These are phyloP conservation scores for Colletotrichum ledebouriae DNA, from an alignment of 2,329 filamentous ascomycete genomes.

Conservation along the genomic window DNA sequence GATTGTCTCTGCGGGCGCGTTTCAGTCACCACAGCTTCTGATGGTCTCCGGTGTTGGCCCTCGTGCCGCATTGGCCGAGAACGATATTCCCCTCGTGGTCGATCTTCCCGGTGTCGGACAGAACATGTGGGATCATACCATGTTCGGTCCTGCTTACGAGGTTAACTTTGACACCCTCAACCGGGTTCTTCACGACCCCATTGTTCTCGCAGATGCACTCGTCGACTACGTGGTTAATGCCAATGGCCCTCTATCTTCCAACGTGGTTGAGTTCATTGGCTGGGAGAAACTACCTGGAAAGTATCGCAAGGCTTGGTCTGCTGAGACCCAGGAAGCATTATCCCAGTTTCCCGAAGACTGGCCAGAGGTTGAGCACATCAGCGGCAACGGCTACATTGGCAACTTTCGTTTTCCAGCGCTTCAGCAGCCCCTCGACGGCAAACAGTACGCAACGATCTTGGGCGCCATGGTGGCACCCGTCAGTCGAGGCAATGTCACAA, in stretches of 20 bases:
- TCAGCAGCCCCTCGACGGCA: constrained; percentile 33
- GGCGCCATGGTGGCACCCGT: constrained; percentile 53
- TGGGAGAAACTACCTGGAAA: constrained; percentile 44
- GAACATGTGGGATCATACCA: constrained; percentile 72
- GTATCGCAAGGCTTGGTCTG: constrained; percentile 4
- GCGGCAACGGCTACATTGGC: constrained; percentile 42
- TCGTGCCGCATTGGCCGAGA: constrained; percentile 52
- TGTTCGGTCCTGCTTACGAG: constrained; percentile 11
- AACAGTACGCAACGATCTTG: constrained; percentile 45
- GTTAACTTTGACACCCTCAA: constrained; percentile 11
- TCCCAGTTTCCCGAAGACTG: not conserved
- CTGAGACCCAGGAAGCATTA: not conserved
- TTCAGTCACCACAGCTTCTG: constrained; percentile 81
- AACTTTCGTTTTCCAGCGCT: constrained; percentile 29
- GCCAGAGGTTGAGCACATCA: constrained; percentile 20
- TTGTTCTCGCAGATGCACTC: not conserved
- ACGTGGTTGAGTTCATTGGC: constrained; percentile 41
- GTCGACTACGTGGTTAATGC: not conserved
- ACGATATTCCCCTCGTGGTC: constrained; percentile 58
- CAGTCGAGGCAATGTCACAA: constrained; percentile 59
- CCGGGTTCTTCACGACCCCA: not conserved
- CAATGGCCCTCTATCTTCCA: not conserved
- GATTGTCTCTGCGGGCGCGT: constrained; percentile 82
- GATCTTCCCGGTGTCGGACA: constrained; percentile 80
- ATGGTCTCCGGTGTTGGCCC: constrained; percentile 68